phyloP scores from a whole-genome alignment of 2,329 filamentous ascomycete genomes.

The Verticillium nubilum region DNA sequence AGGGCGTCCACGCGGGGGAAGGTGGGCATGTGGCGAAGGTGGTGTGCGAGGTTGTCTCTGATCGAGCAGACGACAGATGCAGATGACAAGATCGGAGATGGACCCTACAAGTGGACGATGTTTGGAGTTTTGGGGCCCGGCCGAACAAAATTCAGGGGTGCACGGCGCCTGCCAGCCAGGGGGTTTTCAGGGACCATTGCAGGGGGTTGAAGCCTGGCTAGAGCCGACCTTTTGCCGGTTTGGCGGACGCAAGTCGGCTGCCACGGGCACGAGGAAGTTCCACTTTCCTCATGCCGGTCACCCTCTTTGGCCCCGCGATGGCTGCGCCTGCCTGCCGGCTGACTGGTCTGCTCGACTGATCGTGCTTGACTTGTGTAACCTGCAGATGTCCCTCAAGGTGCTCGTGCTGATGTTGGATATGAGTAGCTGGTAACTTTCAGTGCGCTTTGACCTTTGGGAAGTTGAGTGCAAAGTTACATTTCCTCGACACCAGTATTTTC shows the following conservation, averaged over 20 bases:
- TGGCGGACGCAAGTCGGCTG: neutral
- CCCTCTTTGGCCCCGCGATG: neutral
- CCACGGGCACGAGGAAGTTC: neutral
- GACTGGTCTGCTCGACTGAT: neutral
- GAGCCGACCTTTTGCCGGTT: neutral
- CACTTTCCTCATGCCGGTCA: neutral
- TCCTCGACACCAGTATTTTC: too few relatives aligned
- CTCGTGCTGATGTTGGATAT: neutral
- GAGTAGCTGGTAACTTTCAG: too few relatives aligned
- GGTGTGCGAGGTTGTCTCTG: constrained; percentile 11
- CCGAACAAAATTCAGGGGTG: neutral
- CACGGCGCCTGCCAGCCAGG: neutral
- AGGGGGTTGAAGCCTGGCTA: neutral
- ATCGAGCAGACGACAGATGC: neutral
- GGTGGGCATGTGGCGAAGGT: constrained; percentile 9
- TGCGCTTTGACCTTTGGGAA: too few relatives aligned
- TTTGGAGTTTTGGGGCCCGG: neutral
- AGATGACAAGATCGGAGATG: neutral
- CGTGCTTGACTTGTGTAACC: neutral
- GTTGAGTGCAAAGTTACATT: too few relatives aligned
- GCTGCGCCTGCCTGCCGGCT: neutral
- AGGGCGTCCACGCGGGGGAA: constrained; percentile 4
- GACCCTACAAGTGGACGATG: neutral
- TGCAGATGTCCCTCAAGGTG: neutral
- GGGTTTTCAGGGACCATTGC: neutral